Percentiles rank a stretch among this genome's conserved stretches.
phyloP scores from a whole-genome alignment of 1,284 basidiomycete species.

The Trichosporon coremiiforme region DNA sequence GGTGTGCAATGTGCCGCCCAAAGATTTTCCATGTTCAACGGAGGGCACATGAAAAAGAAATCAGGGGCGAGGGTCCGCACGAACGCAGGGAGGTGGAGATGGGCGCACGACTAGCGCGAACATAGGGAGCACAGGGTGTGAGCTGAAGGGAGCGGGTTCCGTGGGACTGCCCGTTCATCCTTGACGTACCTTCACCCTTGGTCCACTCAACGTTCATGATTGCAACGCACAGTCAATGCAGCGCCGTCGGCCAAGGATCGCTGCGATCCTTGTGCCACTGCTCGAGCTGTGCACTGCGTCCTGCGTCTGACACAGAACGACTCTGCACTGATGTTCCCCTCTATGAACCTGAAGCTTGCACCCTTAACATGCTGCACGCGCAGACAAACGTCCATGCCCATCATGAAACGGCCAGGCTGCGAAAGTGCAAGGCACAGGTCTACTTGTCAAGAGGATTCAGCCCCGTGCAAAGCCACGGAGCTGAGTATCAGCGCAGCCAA shows the following conservation, averaged over 20 bases:
- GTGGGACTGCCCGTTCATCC: background rate
- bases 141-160: background rate
- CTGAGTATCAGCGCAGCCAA: background rate
- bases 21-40: background rate
- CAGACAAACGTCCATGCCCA: background rate
- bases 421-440: background rate
- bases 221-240: background rate
- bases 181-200: background rate
- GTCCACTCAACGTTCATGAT: background rate
- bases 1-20: background rate
- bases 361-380: background rate
- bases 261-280: background rate
- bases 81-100: background rate
- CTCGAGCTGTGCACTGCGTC: background rate
- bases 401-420: conserved; percentile 10
- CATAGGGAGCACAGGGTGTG: background rate
- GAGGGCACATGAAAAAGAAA: background rate
- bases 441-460: background rate
- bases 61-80: background rate
- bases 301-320: background rate
- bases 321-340: background rate
- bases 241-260: background rate
- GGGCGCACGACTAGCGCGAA: background rate
- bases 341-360: background rate
- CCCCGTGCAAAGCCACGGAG: conserved; percentile 3